phyloP scores from a whole-genome alignment of 2,329 filamentous ascomycete species.

The Talaromyces sp. region DNA sequence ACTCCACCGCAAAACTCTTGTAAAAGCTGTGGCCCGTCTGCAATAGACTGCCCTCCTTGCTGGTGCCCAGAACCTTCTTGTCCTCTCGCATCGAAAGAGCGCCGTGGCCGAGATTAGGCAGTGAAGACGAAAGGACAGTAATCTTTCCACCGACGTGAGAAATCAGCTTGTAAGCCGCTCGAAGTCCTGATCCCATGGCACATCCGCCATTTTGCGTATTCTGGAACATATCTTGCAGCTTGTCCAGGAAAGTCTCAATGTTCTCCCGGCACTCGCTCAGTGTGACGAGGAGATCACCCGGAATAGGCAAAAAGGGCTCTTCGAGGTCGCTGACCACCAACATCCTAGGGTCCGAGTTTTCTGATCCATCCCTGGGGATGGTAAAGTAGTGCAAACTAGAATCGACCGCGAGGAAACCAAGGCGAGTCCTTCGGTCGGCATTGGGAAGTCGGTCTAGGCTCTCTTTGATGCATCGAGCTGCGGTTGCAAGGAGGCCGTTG shows the following conservation, averaged over 20 bases:
- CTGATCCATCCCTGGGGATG: slow-evolving; percentile 80
- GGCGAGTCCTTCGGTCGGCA: slow-evolving; percentile 81
- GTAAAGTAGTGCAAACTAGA: slow-evolving; percentile 94
- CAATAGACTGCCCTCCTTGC: slow-evolving; percentile 79
- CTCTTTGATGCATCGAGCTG: slow-evolving; percentile 87
- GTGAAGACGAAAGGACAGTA: slow-evolving; percentile 78
- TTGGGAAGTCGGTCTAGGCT: slow-evolving; percentile 98
- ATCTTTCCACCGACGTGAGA: slow-evolving; percentile 93
- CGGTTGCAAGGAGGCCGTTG: slow-evolving; percentile 85
- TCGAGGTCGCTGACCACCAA: slow-evolving; percentile 91
- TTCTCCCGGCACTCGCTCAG: slow-evolving; percentile 83
- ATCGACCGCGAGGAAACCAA: slow-evolving; percentile 94
- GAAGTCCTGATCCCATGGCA: slow-evolving; percentile 90
- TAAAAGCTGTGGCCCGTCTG: slow-evolving; percentile 96
- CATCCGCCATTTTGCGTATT: slow-evolving; percentile 84
- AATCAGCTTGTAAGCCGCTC: slow-evolving; percentile 93
- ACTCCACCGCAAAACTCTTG: slow-evolving; percentile 98
- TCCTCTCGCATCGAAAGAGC: slow-evolving; percentile 92
- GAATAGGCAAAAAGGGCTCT: slow-evolving; percentile 92
- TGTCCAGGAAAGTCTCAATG: slow-evolving; percentile 84
- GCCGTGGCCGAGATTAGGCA: slow-evolving; percentile 85
- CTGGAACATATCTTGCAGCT: slow-evolving; percentile 94
- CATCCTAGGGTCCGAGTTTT: slow-evolving; percentile 81
- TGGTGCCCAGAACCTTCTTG: slow-evolving; percentile 90
- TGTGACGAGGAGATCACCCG: slow-evolving; percentile 83